Conservation (phyloP, 2,329 filamentous ascomycete species). For the Didymella pinodella region DNA sequence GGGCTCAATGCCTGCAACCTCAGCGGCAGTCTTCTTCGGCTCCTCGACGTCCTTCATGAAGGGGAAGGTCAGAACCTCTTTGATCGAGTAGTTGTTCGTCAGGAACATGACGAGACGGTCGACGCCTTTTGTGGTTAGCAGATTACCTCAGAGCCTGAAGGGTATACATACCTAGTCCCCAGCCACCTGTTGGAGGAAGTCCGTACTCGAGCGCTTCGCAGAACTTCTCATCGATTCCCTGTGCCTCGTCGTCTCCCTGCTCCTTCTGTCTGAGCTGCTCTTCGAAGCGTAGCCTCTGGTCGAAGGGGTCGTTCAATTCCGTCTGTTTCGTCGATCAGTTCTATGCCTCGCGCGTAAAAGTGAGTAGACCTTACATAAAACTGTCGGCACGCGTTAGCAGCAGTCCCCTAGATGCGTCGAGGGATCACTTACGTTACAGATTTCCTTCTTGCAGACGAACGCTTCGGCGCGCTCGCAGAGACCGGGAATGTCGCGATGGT, state of each 20-base stretch:
- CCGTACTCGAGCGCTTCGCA: constrained; percentile 88
- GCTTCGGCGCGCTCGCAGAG: constrained; percentile 98
- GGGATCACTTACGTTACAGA: constrained; percentile 68
- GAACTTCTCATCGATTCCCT: constrained; percentile 96
- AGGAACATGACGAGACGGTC: constrained; percentile 73
- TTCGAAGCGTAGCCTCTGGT: constrained; percentile 77
- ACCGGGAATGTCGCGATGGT: constrained; percentile 75
- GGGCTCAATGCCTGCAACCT: constrained; percentile 68
- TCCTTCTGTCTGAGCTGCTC: constrained; percentile 94
- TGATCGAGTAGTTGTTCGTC: constrained; percentile 77
- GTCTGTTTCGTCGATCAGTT: too few species aligned
- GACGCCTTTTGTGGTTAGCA: constrained; percentile 56
- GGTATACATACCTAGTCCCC: constrained; percentile 72
- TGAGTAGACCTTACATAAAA: too few species aligned
- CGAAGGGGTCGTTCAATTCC: constrained; percentile 93
- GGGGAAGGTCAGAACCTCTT: constrained; percentile 95
- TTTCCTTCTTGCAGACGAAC: constrained; percentile 97
- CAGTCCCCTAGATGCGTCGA: too few species aligned
- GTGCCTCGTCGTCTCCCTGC: constrained; percentile 96
- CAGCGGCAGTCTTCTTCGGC: constrained; percentile 66
- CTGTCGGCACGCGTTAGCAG: too few species aligned
- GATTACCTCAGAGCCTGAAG: too few species aligned
- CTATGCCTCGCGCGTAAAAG: too few species aligned
- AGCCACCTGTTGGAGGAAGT: constrained; percentile 89
- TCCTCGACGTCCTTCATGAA: constrained; percentile 83